These are phyloP conservation scores for Saccharomycopsis hybrid DNA, from an alignment of 1,139 yeast species.

Conservation along the genomic window DNA sequence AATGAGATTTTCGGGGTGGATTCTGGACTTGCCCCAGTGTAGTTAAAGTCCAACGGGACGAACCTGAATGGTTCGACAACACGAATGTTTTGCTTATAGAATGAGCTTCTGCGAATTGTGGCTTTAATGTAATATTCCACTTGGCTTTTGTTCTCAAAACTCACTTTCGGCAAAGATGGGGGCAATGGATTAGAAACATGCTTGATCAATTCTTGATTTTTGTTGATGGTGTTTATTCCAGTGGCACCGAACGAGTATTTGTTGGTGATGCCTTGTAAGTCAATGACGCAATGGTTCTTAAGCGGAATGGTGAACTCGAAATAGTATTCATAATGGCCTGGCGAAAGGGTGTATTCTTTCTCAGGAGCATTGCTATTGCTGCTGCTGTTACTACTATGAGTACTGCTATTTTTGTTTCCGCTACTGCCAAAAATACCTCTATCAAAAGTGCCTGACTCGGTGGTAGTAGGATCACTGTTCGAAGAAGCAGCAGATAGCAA, in stretches of 20 bases:
- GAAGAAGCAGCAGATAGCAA: neutral
- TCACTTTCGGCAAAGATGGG: constrained; percentile 5
- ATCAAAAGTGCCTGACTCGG: neutral
- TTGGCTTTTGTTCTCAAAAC: neutral
- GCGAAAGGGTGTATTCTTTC: constrained; percentile 13
- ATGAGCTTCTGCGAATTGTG: constrained; percentile 42
- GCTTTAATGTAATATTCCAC: constrained; percentile 45
- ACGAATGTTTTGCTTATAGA: constrained; percentile 40
- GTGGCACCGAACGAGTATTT: neutral
- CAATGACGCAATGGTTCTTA: constrained; percentile 19
- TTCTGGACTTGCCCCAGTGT: constrained; percentile 25
- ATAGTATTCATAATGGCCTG: constrained; percentile 15
- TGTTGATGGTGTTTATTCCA: neutral
- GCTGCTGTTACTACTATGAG: no score
- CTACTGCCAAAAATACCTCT: neutral
- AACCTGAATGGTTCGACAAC: constrained; percentile 42
- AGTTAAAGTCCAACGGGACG: constrained; percentile 37
- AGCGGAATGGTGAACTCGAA: constrained; percentile 17
- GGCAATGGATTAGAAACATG: constrained; percentile 15
- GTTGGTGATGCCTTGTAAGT: constrained; percentile 2
- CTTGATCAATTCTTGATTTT: constrained; percentile 10
- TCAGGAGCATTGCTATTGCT: neutral
- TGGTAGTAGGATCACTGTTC: neutral
- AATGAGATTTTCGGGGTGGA: constrained; percentile 30
- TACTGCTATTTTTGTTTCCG: no score